Evolutionary conservation across 2,329 filamentous ascomycete species (phyloP).

Genomic region (Mycosphaerelloides madeirae): DNA sequence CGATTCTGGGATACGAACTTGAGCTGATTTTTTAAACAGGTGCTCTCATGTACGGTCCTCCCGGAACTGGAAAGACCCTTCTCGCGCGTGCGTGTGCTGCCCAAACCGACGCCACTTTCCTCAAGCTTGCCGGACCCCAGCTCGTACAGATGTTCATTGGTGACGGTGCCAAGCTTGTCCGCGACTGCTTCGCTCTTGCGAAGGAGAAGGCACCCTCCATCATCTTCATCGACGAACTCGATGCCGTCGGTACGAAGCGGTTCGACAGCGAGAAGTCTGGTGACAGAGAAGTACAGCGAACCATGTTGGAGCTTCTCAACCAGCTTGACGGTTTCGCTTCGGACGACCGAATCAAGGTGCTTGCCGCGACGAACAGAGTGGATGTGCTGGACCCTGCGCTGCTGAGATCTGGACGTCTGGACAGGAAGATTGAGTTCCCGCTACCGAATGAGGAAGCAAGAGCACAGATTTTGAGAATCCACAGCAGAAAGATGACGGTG

Average conservation of each 20-base stretch:
- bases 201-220: constrained; percentile 99
- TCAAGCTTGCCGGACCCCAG: constrained; percentile 95
- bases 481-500: constrained; percentile 97
- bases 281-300: constrained; percentile 95
- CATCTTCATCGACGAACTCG: constrained; percentile 98
- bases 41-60: constrained; percentile 95
- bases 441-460: constrained; percentile 96
- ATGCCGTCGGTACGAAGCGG: constrained; percentile 97
- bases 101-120: constrained; percentile 96
- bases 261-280: constrained; percentile 98
- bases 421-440: constrained; percentile 98
- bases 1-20: neutral
- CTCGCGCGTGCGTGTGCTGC: constrained; percentile 93
- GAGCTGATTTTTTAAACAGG: constrained; percentile 49
- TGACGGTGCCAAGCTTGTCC: constrained; percentile 94
- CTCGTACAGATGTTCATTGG: constrained; percentile 99
- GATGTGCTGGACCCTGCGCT: constrained; percentile 95
- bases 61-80: constrained; percentile 84
- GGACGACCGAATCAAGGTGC: constrained; percentile 91
- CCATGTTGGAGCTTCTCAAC: constrained; percentile 97
- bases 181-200: constrained; percentile 93
- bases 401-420: constrained; percentile 88
- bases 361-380: constrained; percentile 97
- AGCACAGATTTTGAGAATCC: constrained; percentile 94
- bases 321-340: constrained; percentile 97